A percentile compares a stretch with the other conserved stretches of the same genome.
Evolutionary conservation across 768 basidiomycete species (phyloP).

Genomic region (Phanerochaete sordida): DNA sequence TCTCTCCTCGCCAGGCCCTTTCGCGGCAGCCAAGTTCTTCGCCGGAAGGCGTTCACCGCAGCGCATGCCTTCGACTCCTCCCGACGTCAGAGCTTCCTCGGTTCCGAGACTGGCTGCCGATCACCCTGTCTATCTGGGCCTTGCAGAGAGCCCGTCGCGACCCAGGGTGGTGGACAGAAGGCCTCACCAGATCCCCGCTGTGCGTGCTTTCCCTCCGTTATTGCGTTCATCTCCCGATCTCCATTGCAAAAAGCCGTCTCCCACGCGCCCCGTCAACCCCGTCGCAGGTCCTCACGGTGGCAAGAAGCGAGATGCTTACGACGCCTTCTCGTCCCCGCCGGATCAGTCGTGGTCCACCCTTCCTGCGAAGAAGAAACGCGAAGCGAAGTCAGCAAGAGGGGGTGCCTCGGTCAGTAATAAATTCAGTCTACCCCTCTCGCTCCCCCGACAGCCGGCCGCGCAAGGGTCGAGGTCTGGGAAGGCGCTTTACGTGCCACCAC

Average conservation of each 20-base stretch:
- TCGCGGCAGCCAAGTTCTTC: neutral
- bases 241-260: neutral
- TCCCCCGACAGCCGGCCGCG: neutral
- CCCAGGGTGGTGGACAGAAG: neutral
- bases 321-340: slow-evolving; percentile 19
- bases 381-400: neutral
- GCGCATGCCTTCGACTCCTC: neutral
- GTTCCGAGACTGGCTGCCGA: neutral
- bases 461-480: neutral
- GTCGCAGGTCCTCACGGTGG: neutral
- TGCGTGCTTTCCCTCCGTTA: neutral
- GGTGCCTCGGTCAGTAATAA: neutral
- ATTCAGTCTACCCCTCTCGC: neutral
- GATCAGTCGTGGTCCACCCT: slow-evolving; percentile 23
- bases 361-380: neutral
- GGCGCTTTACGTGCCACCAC: neutral
- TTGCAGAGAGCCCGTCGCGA: neutral
- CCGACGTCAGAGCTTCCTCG: neutral
- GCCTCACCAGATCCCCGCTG: neutral
- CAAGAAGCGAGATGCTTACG: slow-evolving; percentile 20
- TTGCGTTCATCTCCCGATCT: neutral
- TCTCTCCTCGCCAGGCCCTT: neutral
- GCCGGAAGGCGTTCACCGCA: neutral
- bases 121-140: neutral
- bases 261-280: neutral